Conservation (phyloP, 176 grass and related monocot species). For the Aegilops sharonensis region DNA sequence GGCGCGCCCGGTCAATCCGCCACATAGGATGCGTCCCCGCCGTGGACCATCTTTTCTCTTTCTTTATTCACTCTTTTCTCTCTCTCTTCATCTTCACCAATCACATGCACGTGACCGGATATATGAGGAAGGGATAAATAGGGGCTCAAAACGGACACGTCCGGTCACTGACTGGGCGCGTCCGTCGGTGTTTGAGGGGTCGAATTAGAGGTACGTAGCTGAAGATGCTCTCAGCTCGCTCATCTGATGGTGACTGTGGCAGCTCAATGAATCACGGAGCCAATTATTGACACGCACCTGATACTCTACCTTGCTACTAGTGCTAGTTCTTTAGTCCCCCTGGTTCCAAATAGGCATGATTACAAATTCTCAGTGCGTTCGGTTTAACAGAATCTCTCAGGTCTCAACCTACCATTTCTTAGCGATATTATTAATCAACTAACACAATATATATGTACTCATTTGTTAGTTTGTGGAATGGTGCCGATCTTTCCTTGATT, state of each 20-base stretch:
- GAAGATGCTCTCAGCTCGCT: not conserved
- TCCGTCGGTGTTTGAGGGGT: no score
- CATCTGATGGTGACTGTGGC: not conserved
- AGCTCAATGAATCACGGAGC: not conserved
- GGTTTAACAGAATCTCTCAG: not conserved
- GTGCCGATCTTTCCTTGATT: not conserved
- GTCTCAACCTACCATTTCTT: not conserved
- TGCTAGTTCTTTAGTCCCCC: not conserved
- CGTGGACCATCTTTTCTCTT: no score
- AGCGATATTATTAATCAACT: not conserved
- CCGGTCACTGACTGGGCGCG: no score
- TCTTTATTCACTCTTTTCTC: no score
- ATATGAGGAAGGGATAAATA: no score
- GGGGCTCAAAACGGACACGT: no score
- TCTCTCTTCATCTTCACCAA: no score
- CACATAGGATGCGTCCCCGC: no score
- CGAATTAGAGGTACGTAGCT: no score
- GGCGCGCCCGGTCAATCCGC: no score
- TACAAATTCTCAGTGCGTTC: not conserved
- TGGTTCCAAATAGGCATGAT: not conserved
- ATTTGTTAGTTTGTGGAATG: not conserved
- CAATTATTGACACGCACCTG: conserved; percentile 18
- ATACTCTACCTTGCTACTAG: not conserved
- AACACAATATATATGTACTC: not conserved
- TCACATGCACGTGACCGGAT: no score